phyloP scores from a whole-genome alignment of 164 flowering plant genomes.

The Vitis cinerea region DNA sequence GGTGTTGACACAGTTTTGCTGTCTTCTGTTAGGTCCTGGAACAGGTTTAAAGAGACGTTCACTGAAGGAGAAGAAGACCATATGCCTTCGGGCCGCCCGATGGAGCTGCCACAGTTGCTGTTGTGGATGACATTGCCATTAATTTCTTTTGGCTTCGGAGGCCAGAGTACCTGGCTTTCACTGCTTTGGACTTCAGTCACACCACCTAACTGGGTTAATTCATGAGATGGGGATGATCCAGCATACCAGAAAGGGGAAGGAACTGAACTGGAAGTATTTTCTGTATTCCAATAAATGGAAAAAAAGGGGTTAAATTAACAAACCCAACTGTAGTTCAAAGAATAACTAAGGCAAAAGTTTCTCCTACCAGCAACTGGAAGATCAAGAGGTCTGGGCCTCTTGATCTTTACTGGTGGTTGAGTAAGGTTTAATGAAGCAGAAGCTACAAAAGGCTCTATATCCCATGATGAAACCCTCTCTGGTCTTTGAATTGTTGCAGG shows the following conservation, averaged over 20 bases:
- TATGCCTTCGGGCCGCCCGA: conserved; percentile 8
- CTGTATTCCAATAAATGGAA: conserved; percentile 21
- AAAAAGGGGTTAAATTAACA: neutral
- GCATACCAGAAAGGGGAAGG: conserved; percentile 50
- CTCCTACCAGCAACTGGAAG: conserved; percentile 32
- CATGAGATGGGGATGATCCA: conserved; percentile 38
- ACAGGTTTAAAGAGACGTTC: conserved; percentile 32
- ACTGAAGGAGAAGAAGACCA: conserved; percentile 26
- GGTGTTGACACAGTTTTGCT: conserved; percentile 16
- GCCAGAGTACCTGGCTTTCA: conserved; percentile 38
- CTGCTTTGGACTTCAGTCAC: conserved; percentile 34
- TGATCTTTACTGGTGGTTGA: conserved; percentile 37
- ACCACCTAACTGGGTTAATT: conserved; percentile 28
- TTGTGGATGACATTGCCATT: conserved; percentile 13
- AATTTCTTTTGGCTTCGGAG: conserved; percentile 26
- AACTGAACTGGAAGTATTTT: conserved; percentile 22
- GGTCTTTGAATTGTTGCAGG: conserved; percentile 72
- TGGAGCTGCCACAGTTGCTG: conserved; percentile 17
- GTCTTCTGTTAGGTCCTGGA: conserved; percentile 27
- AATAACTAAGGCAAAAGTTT: neutral
- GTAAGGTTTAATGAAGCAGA: conserved; percentile 27
- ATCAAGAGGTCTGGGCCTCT: conserved; percentile 47
- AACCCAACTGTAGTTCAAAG: neutral
- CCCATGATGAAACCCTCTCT: conserved; percentile 93
- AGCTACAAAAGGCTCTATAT: conserved; percentile 63